Percentiles rank a stretch among this genome's conserved stretches.
Conservation (phyloP, 75 land plant species). For the Sequoia sempervirens region DNA sequence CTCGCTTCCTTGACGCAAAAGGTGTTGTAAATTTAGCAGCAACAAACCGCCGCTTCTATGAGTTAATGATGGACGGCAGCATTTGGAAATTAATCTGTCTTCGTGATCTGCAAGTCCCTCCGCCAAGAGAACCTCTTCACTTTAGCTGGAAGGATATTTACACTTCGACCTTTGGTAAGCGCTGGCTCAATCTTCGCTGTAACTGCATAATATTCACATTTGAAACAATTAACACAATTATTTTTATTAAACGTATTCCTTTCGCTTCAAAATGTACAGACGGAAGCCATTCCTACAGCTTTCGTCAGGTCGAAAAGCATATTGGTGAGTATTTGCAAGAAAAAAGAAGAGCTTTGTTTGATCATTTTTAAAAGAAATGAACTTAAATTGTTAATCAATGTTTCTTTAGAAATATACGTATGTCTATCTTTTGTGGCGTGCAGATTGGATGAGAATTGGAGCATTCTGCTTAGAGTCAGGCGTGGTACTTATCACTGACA, state of each 20-base stretch:
- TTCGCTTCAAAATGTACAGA: slow-evolving; percentile 25
- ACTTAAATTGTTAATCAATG: background rate
- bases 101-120: slow-evolving; percentile 59
- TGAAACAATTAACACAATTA: background rate
- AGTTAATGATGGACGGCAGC: slow-evolving; percentile 52
- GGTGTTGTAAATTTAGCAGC: slow-evolving; percentile 49
- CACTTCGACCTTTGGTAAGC: slow-evolving; percentile 63
- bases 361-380: background rate
- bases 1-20: slow-evolving; percentile 64
- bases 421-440: background rate
- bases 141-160: slow-evolving; percentile 75
- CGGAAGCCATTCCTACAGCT: slow-evolving; percentile 72
- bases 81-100: slow-evolving; percentile 72
- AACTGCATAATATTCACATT: background rate
- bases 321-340: slow-evolving; percentile 36
- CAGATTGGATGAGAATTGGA: slow-evolving; percentile 93
- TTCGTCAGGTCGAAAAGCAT: slow-evolving; percentile 60
- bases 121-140: slow-evolving; percentile 17
- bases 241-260: background rate
- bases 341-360: background rate
- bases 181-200: background rate
- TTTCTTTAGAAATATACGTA: background rate
- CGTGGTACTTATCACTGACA: slow-evolving; percentile 42
- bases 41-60: slow-evolving; percentile 48
- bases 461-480: slow-evolving; percentile 61